phyloP scores from a whole-genome alignment of 2,329 filamentous ascomycete genomes.

The Samsoniella hepiali region DNA sequence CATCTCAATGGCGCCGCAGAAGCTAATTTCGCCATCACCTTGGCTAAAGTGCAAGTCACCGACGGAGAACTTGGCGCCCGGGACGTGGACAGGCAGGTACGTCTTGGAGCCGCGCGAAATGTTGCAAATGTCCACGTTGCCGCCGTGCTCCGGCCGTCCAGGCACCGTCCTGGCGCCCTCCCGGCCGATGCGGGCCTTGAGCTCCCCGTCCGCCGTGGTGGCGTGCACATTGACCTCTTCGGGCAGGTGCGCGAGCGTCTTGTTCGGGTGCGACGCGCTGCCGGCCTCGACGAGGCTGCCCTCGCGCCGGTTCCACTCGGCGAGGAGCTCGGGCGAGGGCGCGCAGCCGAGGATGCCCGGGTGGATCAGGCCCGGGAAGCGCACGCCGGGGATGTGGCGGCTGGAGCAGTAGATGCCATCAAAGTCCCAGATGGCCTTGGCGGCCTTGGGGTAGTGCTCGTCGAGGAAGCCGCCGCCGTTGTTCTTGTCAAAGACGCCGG shows the following conservation, averaged over 20 bases:
- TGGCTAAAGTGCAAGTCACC: conserved; percentile 86
- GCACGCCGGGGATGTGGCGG: conserved; percentile 81
- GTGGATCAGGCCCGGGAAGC: conserved; percentile 86
- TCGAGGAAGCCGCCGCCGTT: conserved; percentile 91
- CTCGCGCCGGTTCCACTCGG: conserved; percentile 81
- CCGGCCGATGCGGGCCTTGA: conserved; percentile 64
- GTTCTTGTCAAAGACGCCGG: conserved; percentile 71
- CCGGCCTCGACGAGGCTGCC: conserved; percentile 68
- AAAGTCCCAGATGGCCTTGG: conserved; percentile 59
- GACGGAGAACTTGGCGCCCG: conserved; percentile 84
- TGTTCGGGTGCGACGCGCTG: conserved; percentile 54
- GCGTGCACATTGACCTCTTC: conserved; percentile 70
- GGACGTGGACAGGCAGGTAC: conserved; percentile 82
- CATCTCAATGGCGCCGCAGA: conserved; percentile 91
- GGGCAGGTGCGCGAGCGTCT: conserved; percentile 72
- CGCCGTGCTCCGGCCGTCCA: conserved; percentile 79
- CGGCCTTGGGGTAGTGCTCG: conserved; percentile 77
- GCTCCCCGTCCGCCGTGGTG: conserved; percentile 55
- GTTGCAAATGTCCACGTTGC: conserved; percentile 92
- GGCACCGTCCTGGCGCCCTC: conserved; percentile 87
- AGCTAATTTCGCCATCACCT: conserved; percentile 88
- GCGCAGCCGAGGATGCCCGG: conserved; percentile 90
- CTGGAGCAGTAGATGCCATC: conserved; percentile 69
- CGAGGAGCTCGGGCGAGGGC: conserved; percentile 72
- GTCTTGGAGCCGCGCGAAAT: conserved; percentile 75